Evolutionary conservation across 352 stramenopile species (phyloP).

Genomic region (Globisporangium megalacanthum): DNA sequence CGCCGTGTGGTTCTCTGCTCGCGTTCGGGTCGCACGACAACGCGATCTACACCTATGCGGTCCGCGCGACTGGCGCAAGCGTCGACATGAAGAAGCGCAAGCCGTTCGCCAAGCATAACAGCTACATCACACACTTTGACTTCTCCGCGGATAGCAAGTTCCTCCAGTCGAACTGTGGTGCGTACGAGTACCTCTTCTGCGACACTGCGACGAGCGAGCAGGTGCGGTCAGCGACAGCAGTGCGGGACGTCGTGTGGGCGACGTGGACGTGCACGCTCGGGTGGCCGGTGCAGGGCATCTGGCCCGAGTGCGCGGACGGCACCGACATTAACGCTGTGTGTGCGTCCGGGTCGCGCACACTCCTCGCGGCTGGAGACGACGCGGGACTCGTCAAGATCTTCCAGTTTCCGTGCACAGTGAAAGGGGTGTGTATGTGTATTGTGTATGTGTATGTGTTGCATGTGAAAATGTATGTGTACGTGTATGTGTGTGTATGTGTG

Average conservation of each 20-base stretch:
- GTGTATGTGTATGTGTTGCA: not conserved
- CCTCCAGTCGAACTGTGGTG: conserved; percentile 77
- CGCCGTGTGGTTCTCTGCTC: conserved; percentile 34
- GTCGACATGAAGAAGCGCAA: conserved; percentile 49
- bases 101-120: conserved; percentile 77
- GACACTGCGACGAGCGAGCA: conserved; percentile 75
- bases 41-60: conserved; percentile 56
- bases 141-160: conserved; percentile 68
- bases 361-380: conserved; percentile 82
- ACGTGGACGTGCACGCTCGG: conserved; percentile 87
- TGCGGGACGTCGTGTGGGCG: conserved; percentile 81
- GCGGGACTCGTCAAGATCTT: conserved; percentile 82
- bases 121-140: conserved; percentile 81
- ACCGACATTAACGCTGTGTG: conserved; percentile 83
- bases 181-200: conserved; percentile 90
- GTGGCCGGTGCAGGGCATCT: conserved; percentile 92
- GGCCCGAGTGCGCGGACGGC: conserved; percentile 70
- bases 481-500: not conserved
- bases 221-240: conserved; percentile 69
- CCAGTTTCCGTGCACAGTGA: conserved; percentile 73
- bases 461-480: too few relatives aligned
- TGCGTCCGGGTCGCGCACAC: conserved; percentile 52
- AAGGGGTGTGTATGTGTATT: conserved; percentile 28
- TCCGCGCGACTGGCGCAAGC: conserved; percentile 9
- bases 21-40: conserved; percentile 75